phyloP scores from a whole-genome alignment of 768 basidiomycete genomes.

The Tricholoma hemisulphureum region DNA sequence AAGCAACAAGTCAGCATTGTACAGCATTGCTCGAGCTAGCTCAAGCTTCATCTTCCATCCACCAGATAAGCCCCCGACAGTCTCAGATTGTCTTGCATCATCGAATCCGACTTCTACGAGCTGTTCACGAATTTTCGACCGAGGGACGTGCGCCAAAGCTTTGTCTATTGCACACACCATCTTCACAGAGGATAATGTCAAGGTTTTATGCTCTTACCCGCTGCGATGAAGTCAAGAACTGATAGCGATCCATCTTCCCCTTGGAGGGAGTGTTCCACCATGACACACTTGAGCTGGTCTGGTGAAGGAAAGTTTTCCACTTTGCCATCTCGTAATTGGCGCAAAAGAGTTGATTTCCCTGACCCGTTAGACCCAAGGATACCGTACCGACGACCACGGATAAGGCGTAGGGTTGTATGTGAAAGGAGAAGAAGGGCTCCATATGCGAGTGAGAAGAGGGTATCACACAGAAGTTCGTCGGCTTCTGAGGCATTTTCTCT shows the following conservation, averaged over 20 bases:
- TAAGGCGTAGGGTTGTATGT: conserved; percentile 85
- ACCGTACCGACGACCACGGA: conserved; percentile 91
- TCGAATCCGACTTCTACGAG: conserved; percentile 90
- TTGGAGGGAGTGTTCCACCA: conserved; percentile 97
- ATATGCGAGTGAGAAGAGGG: conserved; percentile 93
- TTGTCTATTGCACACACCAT: conserved; percentile 51
- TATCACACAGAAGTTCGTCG: conserved; percentile 87
- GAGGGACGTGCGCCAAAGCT: conserved; percentile 58
- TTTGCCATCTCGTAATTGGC: conserved; percentile 92
- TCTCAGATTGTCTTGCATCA: conserved; percentile 76
- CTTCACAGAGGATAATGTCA: neutral
- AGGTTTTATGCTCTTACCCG: conserved; percentile 48
- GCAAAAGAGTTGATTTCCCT: conserved; percentile 95
- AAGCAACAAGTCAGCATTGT: conserved; percentile 83
- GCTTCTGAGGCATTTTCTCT: conserved; percentile 53
- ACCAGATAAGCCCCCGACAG: conserved; percentile 88
- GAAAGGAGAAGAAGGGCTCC: conserved; percentile 92
- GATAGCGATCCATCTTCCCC: conserved; percentile 84
- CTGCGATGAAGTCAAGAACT: conserved; percentile 87
- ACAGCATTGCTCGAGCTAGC: conserved; percentile 93
- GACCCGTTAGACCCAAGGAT: conserved; percentile 96
- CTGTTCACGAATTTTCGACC: conserved; percentile 73
- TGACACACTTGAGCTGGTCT: conserved; percentile 81
- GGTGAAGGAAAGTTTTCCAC: conserved; percentile 95
- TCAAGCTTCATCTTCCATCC: conserved; percentile 99